Base-by-base conservation (phyloP, 139 green algal genomes). In the Chlamydomonas applanata region DNA sequence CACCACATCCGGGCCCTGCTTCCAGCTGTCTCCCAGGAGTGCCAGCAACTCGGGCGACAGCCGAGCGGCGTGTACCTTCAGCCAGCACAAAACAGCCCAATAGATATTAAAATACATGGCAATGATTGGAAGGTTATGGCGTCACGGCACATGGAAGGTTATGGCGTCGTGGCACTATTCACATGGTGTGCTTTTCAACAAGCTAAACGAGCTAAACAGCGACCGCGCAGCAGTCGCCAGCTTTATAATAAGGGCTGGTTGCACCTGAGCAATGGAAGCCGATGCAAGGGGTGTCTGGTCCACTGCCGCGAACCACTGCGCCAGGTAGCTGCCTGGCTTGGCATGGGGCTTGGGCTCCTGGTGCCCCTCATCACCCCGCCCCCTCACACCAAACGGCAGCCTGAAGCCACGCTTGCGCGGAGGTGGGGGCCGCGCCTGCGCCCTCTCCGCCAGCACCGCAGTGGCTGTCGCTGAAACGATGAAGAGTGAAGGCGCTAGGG, bases 191-290 rank as follows among this genome's bases (percentile, higher is more conserved):
- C 46, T 56, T 14, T n/a, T n/a, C n/a, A n/a, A n/a, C n/a, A n/a
- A n/a, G n/a, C n/a, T n/a, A n/a, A n/a, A n/a, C n/a, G n/a, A n/a
- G n/a, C n/a, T n/a, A n/a, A n/a, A n/a, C n/a, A n/a, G n/a, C n/a
- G n/a, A n/a, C n/a, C n/a, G n/a, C n/a, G n/a, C n/a, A n/a, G n/a
- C n/a, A n/a, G n/a, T n/a, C n/a, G n/a, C n/a, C n/a, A n/a, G n/a
- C n/a, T n/a, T n/a, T n/a, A n/a, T n/a, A n/a, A n/a, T n/a, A n/a
- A n/a, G n/a, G n/a, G n/a, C n/a, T 11, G 11, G 40, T 49, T 49
- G 40, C 40, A 49, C 57, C 57, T 65, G 57, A 3, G 62, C 62
- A 29, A 70, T 53, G 32, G 62, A 70, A 7, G 62, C 62, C 16
- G 62, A 70, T 4, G 62, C 62, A 32, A 70, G 62, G 7, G 62